Evolutionary conservation across 495 filamentous ascomycete species (phyloP).

Genomic region (Podospora tetraspora): DNA sequence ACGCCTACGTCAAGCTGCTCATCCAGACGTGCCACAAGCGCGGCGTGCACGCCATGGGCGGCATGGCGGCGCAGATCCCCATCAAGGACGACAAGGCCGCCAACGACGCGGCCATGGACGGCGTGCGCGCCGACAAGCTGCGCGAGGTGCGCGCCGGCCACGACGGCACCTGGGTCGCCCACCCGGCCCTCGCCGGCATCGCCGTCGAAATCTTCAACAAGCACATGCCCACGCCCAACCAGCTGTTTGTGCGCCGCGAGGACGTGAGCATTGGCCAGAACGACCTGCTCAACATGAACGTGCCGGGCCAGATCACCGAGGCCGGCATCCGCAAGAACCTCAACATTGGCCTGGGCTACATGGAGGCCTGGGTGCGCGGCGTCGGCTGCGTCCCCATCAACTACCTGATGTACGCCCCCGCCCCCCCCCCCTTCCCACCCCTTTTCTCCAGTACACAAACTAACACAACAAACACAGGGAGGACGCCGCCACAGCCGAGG

Average conservation of each 20-base stretch:
- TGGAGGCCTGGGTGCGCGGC: constrained; percentile 96
- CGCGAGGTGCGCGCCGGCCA: constrained; percentile 93
- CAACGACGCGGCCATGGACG: constrained; percentile 92
- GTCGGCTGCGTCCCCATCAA: constrained; percentile 98
- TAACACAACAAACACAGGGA: constrained; percentile 48
- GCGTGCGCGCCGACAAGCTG: constrained; percentile 90
- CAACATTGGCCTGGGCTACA: constrained; percentile 93
- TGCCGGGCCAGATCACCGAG: constrained; percentile 89
- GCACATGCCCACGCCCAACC: constrained; percentile 98
- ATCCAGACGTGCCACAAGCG: constrained; percentile 97
- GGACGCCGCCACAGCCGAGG: constrained; percentile 95
- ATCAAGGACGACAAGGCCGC: constrained; percentile 89
- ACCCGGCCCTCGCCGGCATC: constrained; percentile 86
- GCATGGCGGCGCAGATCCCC: constrained; percentile 98
- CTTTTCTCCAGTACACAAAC: neutral
- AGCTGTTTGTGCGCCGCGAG: constrained; percentile 84
- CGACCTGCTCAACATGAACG: constrained; percentile 97
- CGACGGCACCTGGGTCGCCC: constrained; percentile 95
- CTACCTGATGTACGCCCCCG: constrained; percentile 71
- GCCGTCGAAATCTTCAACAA: constrained; percentile 95
- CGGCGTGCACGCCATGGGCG: constrained; percentile 97
- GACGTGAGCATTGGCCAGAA: constrained; percentile 82
- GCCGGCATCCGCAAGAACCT: constrained; percentile 97
- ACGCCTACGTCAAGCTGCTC: constrained; percentile 86
- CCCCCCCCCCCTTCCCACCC: neutral